Evolutionary conservation across 2,329 filamentous ascomycete species (phyloP).

Genomic region (Aspergillus uvarum): DNA sequence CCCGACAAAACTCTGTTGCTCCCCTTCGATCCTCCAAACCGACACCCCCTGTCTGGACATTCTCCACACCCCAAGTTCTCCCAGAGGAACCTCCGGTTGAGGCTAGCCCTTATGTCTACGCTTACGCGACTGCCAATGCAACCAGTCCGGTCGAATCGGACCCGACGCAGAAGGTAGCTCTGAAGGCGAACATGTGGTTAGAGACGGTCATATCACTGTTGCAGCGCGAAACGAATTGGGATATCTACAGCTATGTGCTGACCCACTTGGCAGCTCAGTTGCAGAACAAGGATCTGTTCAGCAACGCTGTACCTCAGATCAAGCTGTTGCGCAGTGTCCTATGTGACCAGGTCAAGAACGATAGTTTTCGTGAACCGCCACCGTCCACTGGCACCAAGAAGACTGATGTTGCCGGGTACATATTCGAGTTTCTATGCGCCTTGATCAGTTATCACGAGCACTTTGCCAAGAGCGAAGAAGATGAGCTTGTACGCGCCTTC

Average conservation of each 20-base stretch:
- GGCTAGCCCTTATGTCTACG: conserved; percentile 53
- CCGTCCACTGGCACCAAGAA: conserved; percentile 75
- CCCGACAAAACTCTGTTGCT: conserved; percentile 34
- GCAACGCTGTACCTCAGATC: conserved; percentile 70
- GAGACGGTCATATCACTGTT: conserved; percentile 73
- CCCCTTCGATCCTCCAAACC: conserved; percentile 35
- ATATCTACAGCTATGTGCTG: conserved; percentile 86
- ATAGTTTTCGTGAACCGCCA: conserved; percentile 79
- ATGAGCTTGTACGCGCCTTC: conserved; percentile 85
- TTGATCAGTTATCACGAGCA: conserved; percentile 86
- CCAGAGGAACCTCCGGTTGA: conserved; percentile 53
- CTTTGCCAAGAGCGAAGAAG: conserved; percentile 80
- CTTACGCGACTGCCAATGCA: conserved; percentile 43
- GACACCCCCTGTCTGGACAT: conserved; percentile 56
- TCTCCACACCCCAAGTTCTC: conserved; percentile 53
- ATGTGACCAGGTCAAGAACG: conserved; percentile 78
- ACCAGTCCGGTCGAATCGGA: conserved; percentile 30
- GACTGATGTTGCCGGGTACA: conserved; percentile 81
- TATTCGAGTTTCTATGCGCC: conserved; percentile 84
- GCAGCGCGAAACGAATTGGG: conserved; percentile 77
- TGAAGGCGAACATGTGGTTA: conserved; percentile 70
- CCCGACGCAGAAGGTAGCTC: conserved; percentile 41
- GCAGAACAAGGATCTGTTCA: conserved; percentile 84
- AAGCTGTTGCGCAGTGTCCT: conserved; percentile 71
- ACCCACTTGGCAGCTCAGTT: conserved; percentile 84